These are phyloP conservation scores for Aspergillus ustus DNA, from an alignment of 2,329 filamentous ascomycete genomes.

Conservation along the genomic window DNA sequence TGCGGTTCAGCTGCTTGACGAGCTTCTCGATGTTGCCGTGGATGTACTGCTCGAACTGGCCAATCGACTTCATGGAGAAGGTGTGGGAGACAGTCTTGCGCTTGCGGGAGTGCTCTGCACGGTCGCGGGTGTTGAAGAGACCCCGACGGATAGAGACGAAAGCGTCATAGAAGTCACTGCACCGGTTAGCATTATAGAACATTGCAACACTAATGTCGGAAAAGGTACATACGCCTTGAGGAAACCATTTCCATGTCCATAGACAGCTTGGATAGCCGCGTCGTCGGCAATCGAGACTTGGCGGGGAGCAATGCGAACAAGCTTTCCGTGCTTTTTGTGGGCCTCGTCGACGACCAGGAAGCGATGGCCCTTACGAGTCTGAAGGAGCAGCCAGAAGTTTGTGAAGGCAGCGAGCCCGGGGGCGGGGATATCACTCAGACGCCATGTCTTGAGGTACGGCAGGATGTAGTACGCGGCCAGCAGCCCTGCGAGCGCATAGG, in stretches of 20 bases:
- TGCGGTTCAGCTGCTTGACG: constrained; percentile 71
- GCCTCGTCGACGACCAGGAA: constrained; percentile 69
- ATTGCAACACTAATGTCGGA: neutral
- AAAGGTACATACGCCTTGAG: constrained; percentile 63
- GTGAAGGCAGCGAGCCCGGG: constrained; percentile 67
- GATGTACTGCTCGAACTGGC: constrained; percentile 88
- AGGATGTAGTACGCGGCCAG: constrained; percentile 60
- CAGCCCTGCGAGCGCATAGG: constrained; percentile 53
- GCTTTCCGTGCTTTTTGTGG: constrained; percentile 76
- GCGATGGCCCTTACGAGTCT: constrained; percentile 67
- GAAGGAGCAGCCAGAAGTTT: constrained; percentile 78
- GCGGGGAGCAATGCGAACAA: constrained; percentile 82
- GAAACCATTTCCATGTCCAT: constrained; percentile 79
- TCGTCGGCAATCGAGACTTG: constrained; percentile 83
- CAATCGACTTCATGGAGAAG: constrained; percentile 79
- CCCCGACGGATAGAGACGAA: constrained; percentile 86
- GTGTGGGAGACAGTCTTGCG: constrained; percentile 87
- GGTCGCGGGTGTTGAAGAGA: constrained; percentile 86
- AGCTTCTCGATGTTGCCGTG: constrained; percentile 77
- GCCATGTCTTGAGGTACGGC: constrained; percentile 61
- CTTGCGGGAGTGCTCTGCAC: constrained; percentile 83
- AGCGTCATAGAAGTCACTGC: constrained; percentile 83
- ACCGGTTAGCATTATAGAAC: neutral
- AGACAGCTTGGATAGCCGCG: constrained; percentile 74
- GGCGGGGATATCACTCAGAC: constrained; percentile 56